Percentiles rank a stretch among this genome's conserved stretches.
Conservation (phyloP, 306 rosid genomes). For the Begonia fuchsioides region DNA sequence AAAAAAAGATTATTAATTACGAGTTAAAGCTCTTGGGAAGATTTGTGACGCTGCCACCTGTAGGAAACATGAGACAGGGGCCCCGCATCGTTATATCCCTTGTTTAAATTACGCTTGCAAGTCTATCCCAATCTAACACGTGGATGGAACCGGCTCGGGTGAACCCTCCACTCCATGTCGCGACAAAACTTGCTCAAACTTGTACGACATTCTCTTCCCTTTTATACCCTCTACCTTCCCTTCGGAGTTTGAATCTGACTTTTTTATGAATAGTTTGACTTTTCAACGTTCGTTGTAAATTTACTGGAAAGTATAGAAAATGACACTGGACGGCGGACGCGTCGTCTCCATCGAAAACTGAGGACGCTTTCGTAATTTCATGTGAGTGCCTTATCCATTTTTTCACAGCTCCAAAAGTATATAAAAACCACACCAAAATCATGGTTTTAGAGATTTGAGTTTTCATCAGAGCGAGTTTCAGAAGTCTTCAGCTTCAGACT, state of each 20-base stretch:
- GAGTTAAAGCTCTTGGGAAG: too few relatives aligned
- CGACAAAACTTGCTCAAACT: not conserved
- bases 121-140: not conserved
- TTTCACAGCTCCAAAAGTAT: not conserved
- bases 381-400: not conserved
- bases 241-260: too few relatives aligned
- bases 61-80: too few relatives aligned
- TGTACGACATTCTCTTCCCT: not conserved
- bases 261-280: too few relatives aligned
- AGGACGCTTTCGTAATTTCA: not conserved
- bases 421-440: not conserved
- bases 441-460: not conserved
- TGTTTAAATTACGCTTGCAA: not conserved
- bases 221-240: not conserved
- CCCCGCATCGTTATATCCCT: too few relatives aligned
- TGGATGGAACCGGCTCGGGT: not conserved
- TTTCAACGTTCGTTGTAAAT: too few relatives aligned
- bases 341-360: not conserved
- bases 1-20: too few relatives aligned
- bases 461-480: not conserved
- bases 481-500: too few relatives aligned
- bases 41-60: too few relatives aligned
- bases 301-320: too few relatives aligned
- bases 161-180: not conserved
- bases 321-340: too few relatives aligned